These are phyloP conservation scores for Lactarius akahatsu DNA, from an alignment of 768 basidiomycete genomes.

Conservation along the genomic window DNA sequence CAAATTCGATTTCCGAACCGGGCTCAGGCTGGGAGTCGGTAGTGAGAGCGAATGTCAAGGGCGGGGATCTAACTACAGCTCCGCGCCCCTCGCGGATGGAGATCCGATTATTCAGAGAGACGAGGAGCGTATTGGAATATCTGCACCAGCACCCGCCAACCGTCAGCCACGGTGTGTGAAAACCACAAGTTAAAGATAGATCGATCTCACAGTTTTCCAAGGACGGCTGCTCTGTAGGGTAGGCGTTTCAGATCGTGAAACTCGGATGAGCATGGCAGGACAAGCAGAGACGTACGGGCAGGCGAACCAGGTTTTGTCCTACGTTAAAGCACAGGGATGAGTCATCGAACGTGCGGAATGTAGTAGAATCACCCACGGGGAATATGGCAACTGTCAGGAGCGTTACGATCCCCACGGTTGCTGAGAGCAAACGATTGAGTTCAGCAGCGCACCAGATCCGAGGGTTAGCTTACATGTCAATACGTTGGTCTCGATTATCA, in stretches of 20 bases:
- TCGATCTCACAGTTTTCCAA: conserved; percentile 15
- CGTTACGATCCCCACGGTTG: not conserved
- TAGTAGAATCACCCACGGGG: conserved; percentile 4
- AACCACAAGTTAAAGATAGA: not conserved
- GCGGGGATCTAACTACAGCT: not conserved
- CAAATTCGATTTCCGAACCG: not conserved
- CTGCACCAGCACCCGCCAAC: too few species aligned
- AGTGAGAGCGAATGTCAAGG: not conserved
- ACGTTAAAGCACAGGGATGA: not conserved
- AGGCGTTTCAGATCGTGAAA: not conserved
- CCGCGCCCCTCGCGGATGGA: conserved; percentile 2
- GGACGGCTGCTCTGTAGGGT: not conserved
- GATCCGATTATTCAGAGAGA: conserved; percentile 23
- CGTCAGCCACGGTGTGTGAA: not conserved
- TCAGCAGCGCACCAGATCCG: not conserved
- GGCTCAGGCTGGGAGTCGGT: not conserved
- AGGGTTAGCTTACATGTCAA: conserved; percentile 18
- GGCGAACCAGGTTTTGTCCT: not conserved
- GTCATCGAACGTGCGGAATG: not conserved
- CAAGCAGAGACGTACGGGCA: conserved; percentile 16
- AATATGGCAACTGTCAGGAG: conserved; percentile 1
- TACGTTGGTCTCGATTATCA: conserved; percentile 21
- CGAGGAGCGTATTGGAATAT: conserved; percentile 17
- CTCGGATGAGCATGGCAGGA: too few species aligned
- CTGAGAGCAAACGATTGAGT: not conserved